phyloP scores from a whole-genome alignment of 306 rosid species.

The Delonix regia region DNA sequence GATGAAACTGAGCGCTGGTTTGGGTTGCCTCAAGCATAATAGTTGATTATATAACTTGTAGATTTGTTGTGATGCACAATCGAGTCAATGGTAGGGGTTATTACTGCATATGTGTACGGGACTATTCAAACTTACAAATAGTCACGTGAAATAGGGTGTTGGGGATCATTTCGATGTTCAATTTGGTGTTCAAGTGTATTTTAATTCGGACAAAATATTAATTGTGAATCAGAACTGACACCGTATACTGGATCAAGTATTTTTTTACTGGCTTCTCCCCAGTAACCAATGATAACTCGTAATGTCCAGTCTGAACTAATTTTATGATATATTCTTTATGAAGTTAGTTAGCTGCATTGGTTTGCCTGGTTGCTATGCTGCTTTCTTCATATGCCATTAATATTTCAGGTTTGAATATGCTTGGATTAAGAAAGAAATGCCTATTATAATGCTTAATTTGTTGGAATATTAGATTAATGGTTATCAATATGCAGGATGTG shows the following conservation, averaged over 20 bases:
- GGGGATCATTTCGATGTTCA: background rate
- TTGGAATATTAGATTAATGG: conserved; percentile 8
- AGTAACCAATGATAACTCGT: background rate
- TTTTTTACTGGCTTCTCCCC: background rate
- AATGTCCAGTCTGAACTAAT: background rate
- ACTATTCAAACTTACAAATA: conserved; percentile 22
- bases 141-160: background rate
- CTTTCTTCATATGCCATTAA: background rate
- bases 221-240: background rate
- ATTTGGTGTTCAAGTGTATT: conserved; percentile 20
- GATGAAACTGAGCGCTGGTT: conserved; percentile 26
- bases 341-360: conserved; percentile 2
- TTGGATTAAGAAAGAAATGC: conserved; percentile 13
- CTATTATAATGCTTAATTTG: background rate
- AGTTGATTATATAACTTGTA: background rate
- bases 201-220: background rate
- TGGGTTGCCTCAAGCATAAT: background rate
- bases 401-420: background rate
- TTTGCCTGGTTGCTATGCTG: conserved; percentile 3
- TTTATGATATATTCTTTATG: background rate
- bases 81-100: conserved; percentile 16
- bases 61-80: background rate
- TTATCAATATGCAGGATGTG: conserved; percentile 43
- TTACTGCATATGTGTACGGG: conserved; percentile 5
- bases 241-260: background rate